Evolutionary conservation across 768 basidiomycete genomes (phyloP).

Genomic region (Tulasnella sp.): DNA sequence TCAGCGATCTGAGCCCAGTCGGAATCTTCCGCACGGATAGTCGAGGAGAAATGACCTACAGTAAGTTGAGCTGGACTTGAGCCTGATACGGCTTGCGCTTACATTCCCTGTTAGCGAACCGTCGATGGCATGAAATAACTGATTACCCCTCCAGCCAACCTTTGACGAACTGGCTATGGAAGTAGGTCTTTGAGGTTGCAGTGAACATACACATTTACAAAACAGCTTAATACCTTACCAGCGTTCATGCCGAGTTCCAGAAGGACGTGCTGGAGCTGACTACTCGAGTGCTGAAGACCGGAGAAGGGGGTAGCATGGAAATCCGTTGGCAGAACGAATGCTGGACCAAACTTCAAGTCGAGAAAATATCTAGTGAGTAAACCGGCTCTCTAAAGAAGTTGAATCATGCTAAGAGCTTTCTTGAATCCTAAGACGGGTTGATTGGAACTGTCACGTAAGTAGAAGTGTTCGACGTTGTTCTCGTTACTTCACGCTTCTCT

Average conservation of each 20-base stretch:
- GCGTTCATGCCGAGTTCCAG: conserved; percentile 35
- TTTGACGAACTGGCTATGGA: conserved; percentile 20
- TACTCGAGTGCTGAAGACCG: conserved; percentile 28
- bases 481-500: background rate
- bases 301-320: conserved; percentile 33
- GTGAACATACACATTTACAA: background rate
- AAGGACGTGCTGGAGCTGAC: conserved; percentile 23
- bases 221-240: background rate
- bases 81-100: background rate
- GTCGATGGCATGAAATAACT: conserved; percentile 33
- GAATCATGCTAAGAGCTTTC: background rate
- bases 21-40: conserved; percentile 42
- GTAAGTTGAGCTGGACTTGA: background rate
- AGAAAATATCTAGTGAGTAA: conserved; percentile 29
- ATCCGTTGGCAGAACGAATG: conserved; percentile 37
- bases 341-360: conserved; percentile 38
- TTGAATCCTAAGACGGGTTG: conserved; percentile 20
- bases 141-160: conserved; percentile 24
- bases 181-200: background rate
- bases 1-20: conserved; percentile 44
- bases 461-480: background rate
- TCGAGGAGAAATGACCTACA: conserved; percentile 30
- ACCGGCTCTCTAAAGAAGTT: background rate
- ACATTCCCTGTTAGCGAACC: conserved; percentile 9
- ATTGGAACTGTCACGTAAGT: conserved; percentile 32